phyloP scores from a whole-genome alignment of 441 rosid species.

The Hura crepitans region DNA sequence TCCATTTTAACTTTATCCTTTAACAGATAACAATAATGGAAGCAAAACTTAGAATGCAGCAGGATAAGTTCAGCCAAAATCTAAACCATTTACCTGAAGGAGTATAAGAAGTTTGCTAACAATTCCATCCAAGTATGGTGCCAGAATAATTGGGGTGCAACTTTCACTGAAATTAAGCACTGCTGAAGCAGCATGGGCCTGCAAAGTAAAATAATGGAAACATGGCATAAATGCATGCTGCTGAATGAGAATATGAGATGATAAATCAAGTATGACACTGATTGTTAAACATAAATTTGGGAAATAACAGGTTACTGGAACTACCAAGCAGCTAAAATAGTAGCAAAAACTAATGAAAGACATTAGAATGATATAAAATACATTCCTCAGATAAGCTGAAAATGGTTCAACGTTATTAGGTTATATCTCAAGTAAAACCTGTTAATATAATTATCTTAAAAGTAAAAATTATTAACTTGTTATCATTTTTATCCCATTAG shows the following conservation, averaged over 20 bases:
- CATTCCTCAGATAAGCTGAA: too few species aligned
- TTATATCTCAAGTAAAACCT: too few species aligned
- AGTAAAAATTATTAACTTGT: too few species aligned
- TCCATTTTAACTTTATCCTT: background rate
- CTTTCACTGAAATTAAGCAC: constrained; percentile 88
- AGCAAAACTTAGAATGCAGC: background rate
- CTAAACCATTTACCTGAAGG: constrained; percentile 55
- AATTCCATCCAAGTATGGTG: constrained; percentile 74
- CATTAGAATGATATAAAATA: too few species aligned
- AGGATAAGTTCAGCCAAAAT: background rate
- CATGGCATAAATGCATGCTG: background rate
- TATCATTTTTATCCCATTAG: too few species aligned
- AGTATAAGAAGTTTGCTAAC: constrained; percentile 81
- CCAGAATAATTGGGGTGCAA: constrained; percentile 79
- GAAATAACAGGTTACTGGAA: background rate
- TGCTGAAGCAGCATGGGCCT: constrained; percentile 98
- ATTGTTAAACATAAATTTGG: background rate
- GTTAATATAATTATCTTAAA: too few species aligned
- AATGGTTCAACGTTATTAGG: too few species aligned
- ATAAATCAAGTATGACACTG: background rate
- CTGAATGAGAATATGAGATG: background rate
- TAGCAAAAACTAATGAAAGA: background rate
- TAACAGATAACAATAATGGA: background rate
- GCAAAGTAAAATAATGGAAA: background rate
- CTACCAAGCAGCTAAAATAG: background rate